Base-by-base conservation (phyloP, 805 yeast species). In the Candida takata region DNA sequence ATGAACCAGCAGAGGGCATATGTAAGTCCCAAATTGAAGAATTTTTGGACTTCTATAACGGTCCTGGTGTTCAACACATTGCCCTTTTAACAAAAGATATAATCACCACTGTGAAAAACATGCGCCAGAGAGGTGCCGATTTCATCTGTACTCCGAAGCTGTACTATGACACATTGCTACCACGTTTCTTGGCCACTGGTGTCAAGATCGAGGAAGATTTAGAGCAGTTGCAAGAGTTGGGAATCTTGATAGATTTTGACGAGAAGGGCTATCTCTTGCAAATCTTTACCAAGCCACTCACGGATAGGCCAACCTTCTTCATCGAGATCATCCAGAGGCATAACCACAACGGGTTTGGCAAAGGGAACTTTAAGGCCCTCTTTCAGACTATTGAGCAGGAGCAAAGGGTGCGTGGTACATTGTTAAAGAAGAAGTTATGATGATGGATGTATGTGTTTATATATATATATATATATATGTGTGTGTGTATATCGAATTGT, bases 21-120 rank as follows among this genome's bases (percentile, higher is more conserved):
- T 70, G 70, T 52, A 74, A 67, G 51, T 77, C 88, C 4, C 95
- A 85, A 52, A 79, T 85, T 40, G 94, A 84, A 57, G 95, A 85
- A 57, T 85, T 80, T 52, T 58, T 80, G 43, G 81, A 78, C 35
- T 85, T 65, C 50, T 70, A 84, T 54, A 72, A 73, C 32, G 95
- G 95, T 0, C 82, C 94, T 0, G 95, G 95, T 4, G 72, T 86
- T 24, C 95, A 85, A 59, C 95, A 85, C 52, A 63, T 85, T 49
- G 95, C 95, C 0, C 55, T 85, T 17, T 58, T 63, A 34, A 84
- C 90, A 0, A 57, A 63, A 19, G 66, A 82, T 54, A 84, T 85
- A 27, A 46, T 84, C 15, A 52, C 54, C 3, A 65, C 86, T 0
- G 79, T 85, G 11, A 42, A 53, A 3, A 58, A 64, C 10, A 58